Conservation (phyloP, 139 green algal species). For the Astrephomene gubernaculifera region DNA sequence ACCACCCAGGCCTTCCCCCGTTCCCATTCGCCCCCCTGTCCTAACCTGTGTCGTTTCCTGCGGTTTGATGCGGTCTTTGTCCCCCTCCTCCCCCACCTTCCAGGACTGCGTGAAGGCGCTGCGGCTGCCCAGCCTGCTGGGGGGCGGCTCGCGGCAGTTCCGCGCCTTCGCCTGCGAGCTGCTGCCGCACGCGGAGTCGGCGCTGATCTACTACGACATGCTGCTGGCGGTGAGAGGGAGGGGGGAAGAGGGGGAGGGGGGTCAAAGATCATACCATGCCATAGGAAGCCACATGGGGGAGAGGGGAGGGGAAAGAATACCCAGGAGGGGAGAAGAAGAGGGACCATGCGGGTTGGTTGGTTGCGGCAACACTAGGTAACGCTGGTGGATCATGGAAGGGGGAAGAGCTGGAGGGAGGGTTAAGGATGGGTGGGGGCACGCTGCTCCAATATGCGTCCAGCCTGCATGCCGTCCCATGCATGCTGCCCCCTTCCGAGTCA, state of each 20-base stretch:
- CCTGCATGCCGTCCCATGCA: no score
- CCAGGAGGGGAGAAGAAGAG: background rate
- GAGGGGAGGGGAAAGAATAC: background rate
- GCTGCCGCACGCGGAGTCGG: constrained; percentile 18
- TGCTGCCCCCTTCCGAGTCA: background rate
- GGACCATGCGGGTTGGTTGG: background rate
- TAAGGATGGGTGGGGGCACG: background rate
- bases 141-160: constrained; percentile 13
- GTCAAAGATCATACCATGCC: no score
- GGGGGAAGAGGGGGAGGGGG: background rate
- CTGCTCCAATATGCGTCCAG: no score
- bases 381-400: background rate
- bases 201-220: constrained; percentile 20
- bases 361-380: background rate
- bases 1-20: background rate
- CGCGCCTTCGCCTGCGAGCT: constrained; percentile 15
- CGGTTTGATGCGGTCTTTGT: background rate
- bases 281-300: background rate
- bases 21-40: background rate
- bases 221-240: constrained; percentile 1
- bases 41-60: background rate
- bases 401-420: background rate
- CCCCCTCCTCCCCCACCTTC: background rate
- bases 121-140: constrained; percentile 31
- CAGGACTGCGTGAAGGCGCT: constrained; percentile 39